These are phyloP conservation scores for Psilocybe mexicana DNA, from an alignment of 1,284 basidiomycete genomes.

Conservation along the genomic window DNA sequence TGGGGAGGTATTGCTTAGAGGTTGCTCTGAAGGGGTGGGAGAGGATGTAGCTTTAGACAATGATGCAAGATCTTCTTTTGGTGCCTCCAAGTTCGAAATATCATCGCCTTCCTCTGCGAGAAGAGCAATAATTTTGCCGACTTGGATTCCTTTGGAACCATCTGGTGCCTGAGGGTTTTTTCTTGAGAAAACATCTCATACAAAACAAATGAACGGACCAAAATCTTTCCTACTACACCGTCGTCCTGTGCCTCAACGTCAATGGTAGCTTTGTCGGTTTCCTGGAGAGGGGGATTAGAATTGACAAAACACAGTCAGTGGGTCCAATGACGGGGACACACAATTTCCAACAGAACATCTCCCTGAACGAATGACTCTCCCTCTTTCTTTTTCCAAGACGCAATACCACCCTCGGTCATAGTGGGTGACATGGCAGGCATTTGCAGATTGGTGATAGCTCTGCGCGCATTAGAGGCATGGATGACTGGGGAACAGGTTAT, in stretches of 20 bases:
- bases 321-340: constrained; percentile 42
- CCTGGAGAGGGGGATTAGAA: constrained; percentile 48
- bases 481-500: constrained; percentile 44
- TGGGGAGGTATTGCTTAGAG: constrained; percentile 16
- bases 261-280: constrained; percentile 99
- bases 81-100: constrained; percentile 80
- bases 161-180: constrained; percentile 60
- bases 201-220: constrained; percentile 50
- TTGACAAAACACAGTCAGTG: constrained; percentile 1
- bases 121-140: constrained; percentile 89
- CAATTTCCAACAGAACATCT: constrained; percentile 93
- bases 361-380: constrained; percentile 85
- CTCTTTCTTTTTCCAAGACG: constrained; percentile 90
- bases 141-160: constrained; percentile 84
- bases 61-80: constrained; percentile 50
- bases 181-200: constrained; percentile 5
- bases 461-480: constrained; percentile 54
- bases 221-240: constrained; percentile 90
- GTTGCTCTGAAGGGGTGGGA: constrained; percentile 27
- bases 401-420: constrained; percentile 96
- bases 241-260: constrained; percentile 99
- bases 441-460: constrained; percentile 68
- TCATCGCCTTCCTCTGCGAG: constrained; percentile 98
- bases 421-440: constrained; percentile 99
- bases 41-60: constrained; percentile 23